Conservation (phyloP, 495 filamentous ascomycete species). For the Penicillium bovifimosum region DNA sequence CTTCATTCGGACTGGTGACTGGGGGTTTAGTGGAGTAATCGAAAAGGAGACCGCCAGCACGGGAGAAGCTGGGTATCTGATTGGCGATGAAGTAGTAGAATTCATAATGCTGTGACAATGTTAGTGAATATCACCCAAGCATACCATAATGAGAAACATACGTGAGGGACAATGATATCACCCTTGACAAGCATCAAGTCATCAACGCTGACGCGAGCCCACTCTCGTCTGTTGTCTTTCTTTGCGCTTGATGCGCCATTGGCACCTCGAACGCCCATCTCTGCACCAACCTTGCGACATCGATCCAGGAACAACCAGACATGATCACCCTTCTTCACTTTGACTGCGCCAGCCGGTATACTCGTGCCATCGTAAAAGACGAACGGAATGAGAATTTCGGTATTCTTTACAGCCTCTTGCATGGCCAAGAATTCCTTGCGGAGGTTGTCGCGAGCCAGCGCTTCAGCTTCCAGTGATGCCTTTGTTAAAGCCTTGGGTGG, state of each 20-base stretch:
- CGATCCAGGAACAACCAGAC: conserved; percentile 90
- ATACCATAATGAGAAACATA: conserved; percentile 40
- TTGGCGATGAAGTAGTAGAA: conserved; percentile 97
- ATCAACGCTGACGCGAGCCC: conserved; percentile 92
- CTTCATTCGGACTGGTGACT: conserved; percentile 26
- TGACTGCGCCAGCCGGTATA: conserved; percentile 74
- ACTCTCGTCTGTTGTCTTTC: conserved; percentile 67
- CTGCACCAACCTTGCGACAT: conserved; percentile 81
- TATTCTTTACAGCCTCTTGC: conserved; percentile 82
- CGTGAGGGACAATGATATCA: conserved; percentile 90
- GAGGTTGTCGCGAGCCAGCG: conserved; percentile 71
- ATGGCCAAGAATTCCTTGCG: conserved; percentile 78
- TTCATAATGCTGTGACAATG: conserved; percentile 71
- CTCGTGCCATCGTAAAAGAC: conserved; percentile 98
- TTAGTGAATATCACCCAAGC: conserved; percentile 13
- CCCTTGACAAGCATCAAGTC: conserved; percentile 92
- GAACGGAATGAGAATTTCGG: conserved; percentile 89
- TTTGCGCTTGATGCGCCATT: conserved; percentile 49
- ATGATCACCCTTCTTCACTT: conserved; percentile 86
- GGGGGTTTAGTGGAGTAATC: conserved; percentile 63
- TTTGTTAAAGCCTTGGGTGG: conserved; percentile 83
- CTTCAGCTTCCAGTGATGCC: conserved; percentile 72
- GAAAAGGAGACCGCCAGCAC: conserved; percentile 56
- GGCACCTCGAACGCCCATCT: conserved; percentile 64
- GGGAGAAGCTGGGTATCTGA: conserved; percentile 63